Percentiles rank a stretch among this genome's conserved stretches.
phyloP scores from a whole-genome alignment of 2,329 filamentous ascomycete species.

The Diaporthe ilicicola region DNA sequence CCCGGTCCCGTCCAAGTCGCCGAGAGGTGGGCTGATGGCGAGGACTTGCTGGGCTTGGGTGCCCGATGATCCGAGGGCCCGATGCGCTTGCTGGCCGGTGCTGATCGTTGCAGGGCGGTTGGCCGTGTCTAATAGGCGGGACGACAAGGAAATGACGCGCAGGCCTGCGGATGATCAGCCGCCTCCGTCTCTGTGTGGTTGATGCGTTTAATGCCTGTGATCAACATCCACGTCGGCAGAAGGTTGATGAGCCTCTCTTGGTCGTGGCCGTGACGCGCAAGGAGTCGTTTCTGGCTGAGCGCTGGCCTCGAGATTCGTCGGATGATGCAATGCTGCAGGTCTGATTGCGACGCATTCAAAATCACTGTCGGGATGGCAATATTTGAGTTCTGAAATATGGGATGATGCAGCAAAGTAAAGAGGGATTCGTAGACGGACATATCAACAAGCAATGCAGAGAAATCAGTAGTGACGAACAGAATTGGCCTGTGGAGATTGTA shows the following conservation, averaged over 20 bases:
- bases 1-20: background rate
- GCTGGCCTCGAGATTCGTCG: constrained; percentile 2
- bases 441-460: too few relatives aligned
- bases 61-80: background rate
- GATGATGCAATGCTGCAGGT: constrained; percentile 30
- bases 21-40: background rate
- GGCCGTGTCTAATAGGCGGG: background rate
- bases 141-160: background rate
- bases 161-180: background rate
- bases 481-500: too few relatives aligned
- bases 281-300: background rate
- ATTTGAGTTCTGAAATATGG: background rate
- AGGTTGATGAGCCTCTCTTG: background rate
- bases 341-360: constrained; percentile 20
- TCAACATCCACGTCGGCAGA: background rate
- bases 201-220: background rate
- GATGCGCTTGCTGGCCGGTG: background rate
- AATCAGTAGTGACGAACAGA: too few relatives aligned
- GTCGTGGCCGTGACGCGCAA: background rate
- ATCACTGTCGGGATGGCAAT: background rate
- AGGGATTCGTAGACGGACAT: background rate
- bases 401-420: background rate
- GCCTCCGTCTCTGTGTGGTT: background rate
- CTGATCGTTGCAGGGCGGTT: background rate
- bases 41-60: background rate